These are phyloP conservation scores for Lepiota brunneoincarnata DNA, from an alignment of 768 basidiomycete genomes.

Conservation along the genomic window DNA sequence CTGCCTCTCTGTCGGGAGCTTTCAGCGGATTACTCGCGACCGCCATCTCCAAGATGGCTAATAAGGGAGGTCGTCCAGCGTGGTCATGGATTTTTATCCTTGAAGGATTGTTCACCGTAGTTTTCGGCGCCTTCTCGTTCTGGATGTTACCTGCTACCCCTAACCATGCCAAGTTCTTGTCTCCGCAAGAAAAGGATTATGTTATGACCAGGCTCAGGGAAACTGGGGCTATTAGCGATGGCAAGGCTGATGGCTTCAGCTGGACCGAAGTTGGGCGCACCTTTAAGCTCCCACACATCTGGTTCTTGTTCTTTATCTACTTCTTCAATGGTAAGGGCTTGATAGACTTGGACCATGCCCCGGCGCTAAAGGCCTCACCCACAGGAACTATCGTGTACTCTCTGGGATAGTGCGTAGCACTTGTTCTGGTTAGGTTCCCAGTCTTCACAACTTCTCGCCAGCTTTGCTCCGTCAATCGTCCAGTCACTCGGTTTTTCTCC, in stretches of 20 bases:
- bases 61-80: neutral
- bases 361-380: no score
- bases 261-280: conserved; percentile 35
- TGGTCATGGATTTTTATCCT: neutral
- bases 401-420: conserved; percentile 17
- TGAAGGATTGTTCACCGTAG: neutral
- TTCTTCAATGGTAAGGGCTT: conserved; percentile 30
- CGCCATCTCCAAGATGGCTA: neutral
- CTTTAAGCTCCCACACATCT: conserved; percentile 34
- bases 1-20: neutral
- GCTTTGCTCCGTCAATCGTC: conserved; percentile 46
- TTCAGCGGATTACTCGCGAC: neutral
- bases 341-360: no score
- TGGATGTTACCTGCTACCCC: neutral
- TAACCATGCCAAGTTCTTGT: conserved; percentile 13
- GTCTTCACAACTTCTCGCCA: neutral
- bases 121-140: neutral
- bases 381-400: conserved; percentile 19
- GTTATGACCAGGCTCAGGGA: conserved; percentile 12
- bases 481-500: conserved; percentile 40
- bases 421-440: no score
- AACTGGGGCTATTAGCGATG: conserved; percentile 9
- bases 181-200: conserved; percentile 14
- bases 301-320: conserved; percentile 26
- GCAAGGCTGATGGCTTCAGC: conserved; percentile 28